phyloP scores from a whole-genome alignment of 1,139 yeast species.

The Kodamaea plutei region DNA sequence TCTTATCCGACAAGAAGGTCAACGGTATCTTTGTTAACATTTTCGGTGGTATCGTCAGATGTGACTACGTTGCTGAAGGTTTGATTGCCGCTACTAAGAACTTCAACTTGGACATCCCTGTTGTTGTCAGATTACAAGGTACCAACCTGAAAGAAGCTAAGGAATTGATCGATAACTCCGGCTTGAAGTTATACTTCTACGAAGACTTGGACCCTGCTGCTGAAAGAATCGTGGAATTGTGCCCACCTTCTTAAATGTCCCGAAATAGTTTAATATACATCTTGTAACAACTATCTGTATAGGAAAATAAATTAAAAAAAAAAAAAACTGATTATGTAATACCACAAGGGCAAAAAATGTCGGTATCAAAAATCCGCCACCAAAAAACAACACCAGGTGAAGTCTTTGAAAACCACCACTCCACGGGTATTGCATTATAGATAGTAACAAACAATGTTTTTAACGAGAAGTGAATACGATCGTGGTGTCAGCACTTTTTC shows the following conservation, averaged over 20 bases:
- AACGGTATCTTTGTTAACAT: conserved; percentile 97
- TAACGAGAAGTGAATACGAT: conserved; percentile 98
- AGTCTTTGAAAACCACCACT: too few species aligned
- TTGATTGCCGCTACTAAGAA: conserved; percentile 31
- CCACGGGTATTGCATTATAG: too few species aligned
- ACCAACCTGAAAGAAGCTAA: conserved; percentile 91
- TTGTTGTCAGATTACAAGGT: conserved; percentile 97
- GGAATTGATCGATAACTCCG: conserved; percentile 80
- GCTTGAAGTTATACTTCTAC: conserved; percentile 87
- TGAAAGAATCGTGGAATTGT: conserved; percentile 81
- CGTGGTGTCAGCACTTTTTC: conserved; percentile 98
- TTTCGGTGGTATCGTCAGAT: conserved; percentile 98
- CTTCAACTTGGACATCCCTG: conserved; percentile 71
- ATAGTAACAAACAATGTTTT: conserved; percentile 87
- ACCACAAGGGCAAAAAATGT: too few species aligned
- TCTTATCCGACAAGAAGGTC: conserved; percentile 83
- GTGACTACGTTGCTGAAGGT: conserved; percentile 98
- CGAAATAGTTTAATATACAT: too few species aligned
- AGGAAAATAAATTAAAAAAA: too few species aligned
- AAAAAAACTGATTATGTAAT: too few species aligned
- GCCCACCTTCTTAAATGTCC: conserved; percentile 44
- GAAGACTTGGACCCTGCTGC: conserved; percentile 98
- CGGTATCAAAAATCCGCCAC: too few species aligned
- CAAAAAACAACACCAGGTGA: too few species aligned
- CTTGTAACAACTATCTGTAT: too few species aligned